Evolutionary conservation across 2,329 filamentous ascomycete genomes (phyloP).

Genomic region (Fusarium secorum): DNA sequence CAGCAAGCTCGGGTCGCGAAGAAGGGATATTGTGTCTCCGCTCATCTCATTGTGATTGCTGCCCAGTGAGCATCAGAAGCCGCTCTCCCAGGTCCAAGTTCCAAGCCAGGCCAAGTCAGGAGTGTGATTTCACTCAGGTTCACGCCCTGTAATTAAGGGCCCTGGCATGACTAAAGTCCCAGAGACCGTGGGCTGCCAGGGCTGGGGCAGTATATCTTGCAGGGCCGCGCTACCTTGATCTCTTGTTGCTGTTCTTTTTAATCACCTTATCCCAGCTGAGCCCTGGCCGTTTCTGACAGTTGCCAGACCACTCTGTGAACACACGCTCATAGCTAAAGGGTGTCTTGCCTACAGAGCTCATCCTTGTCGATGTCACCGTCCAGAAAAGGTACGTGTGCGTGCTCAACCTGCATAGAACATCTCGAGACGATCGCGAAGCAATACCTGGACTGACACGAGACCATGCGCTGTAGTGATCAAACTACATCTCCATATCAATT

Average conservation of each 20-base stretch:
- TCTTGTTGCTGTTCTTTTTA: slow-evolving; percentile 32
- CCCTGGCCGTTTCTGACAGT: slow-evolving; percentile 37
- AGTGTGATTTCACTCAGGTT: slow-evolving; percentile 31
- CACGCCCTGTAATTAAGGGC: slow-evolving; percentile 21
- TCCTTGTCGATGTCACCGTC: slow-evolving; percentile 29
- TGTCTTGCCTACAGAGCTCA: slow-evolving; percentile 29
- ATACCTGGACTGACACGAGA: slow-evolving; percentile 29
- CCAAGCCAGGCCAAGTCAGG: slow-evolving; percentile 16
- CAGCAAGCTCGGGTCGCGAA: slow-evolving; percentile 11
- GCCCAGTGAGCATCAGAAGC: slow-evolving; percentile 13
- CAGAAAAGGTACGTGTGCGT: slow-evolving; percentile 14
- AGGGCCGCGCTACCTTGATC: slow-evolving; percentile 37
- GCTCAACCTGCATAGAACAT: slow-evolving; percentile 21
- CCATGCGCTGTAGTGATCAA: slow-evolving; percentile 23
- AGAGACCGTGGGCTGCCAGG: slow-evolving; percentile 12
- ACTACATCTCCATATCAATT: slow-evolving; percentile 22
- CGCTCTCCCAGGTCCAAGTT: slow-evolving; percentile 7
- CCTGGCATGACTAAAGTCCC: slow-evolving; percentile 33
- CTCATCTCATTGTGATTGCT: slow-evolving; percentile 15
- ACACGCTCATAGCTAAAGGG: slow-evolving; percentile 25
- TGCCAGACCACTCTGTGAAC: slow-evolving; percentile 27
- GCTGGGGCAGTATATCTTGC: slow-evolving; percentile 40
- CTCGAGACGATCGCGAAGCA: slow-evolving; percentile 27
- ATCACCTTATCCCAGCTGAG: slow-evolving; percentile 39
- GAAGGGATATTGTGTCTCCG: slow-evolving; percentile 5